phyloP scores from a whole-genome alignment of 257 asterid species.

The Nyctanthes arbortristis region DNA sequence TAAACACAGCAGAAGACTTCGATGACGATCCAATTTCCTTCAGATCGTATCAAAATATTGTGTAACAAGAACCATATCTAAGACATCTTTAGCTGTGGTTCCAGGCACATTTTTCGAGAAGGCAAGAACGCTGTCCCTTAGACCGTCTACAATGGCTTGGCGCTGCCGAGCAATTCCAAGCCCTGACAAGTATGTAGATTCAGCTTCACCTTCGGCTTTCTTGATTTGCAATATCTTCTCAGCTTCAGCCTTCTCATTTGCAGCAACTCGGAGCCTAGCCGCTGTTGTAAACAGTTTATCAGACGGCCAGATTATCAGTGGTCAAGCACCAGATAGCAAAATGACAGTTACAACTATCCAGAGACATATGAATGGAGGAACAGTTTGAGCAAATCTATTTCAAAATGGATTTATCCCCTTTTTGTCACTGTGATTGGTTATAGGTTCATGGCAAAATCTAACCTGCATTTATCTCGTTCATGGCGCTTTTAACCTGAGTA shows the following conservation, averaged over 20 bases:
- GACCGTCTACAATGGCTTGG: slow-evolving; percentile 11
- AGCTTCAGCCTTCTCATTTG: not conserved
- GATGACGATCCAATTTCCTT: slow-evolving; percentile 2
- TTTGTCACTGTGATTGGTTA: no score
- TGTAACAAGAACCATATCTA: slow-evolving; percentile 1
- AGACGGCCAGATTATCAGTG: not conserved
- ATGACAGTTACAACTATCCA: not conserved
- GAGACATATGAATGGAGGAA: not conserved
- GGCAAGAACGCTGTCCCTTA: not conserved
- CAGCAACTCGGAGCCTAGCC: not conserved
- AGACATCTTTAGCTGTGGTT: not conserved
- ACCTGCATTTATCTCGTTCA: slow-evolving; percentile 2
- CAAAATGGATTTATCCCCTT: no score
- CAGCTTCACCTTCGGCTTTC: slow-evolving; percentile 3
- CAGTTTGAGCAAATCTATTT: not conserved
- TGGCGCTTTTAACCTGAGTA: slow-evolving; percentile 1
- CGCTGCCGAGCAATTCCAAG: slow-evolving; percentile 10
- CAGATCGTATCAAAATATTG: slow-evolving; percentile 1
- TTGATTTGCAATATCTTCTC: slow-evolving; percentile 7
- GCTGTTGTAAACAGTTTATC: not conserved
- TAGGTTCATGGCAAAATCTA: not conserved
- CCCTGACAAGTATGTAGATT: not conserved
- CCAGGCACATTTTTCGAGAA: not conserved
- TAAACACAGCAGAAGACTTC: slow-evolving; percentile 1
- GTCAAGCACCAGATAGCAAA: not conserved